phyloP scores from a whole-genome alignment of 768 basidiomycete species.

The Pulveroboletus frians region DNA sequence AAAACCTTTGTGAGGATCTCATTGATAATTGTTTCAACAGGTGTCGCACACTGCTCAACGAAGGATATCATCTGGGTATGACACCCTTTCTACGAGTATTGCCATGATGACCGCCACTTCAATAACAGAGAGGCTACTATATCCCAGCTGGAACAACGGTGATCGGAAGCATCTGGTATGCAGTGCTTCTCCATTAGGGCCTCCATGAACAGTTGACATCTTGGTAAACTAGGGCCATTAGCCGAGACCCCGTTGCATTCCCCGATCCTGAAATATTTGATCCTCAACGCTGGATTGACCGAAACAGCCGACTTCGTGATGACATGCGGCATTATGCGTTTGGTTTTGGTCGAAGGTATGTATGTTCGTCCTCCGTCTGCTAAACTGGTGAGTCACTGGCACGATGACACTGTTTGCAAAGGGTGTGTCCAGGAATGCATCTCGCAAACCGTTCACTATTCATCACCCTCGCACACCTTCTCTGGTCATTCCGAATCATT shows the following conservation, averaged over 20 bases:
- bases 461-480: slow-evolving; percentile 51
- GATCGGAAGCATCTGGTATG: slow-evolving; percentile 19
- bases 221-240: slow-evolving; percentile 38
- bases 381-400: too few relatives aligned
- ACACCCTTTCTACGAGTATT: background rate
- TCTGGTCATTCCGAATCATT: slow-evolving; percentile 57
- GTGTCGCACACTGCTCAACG: slow-evolving; percentile 61
- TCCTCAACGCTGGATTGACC: slow-evolving; percentile 50
- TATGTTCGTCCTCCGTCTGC: background rate
- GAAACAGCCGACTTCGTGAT: slow-evolving; percentile 40
- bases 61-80: too few relatives aligned
- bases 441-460: slow-evolving; percentile 50
- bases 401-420: slow-evolving; percentile 6
- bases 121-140: slow-evolving; percentile 12
- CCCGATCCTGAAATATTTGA: slow-evolving; percentile 54
- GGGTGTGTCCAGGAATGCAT: slow-evolving; percentile 60
- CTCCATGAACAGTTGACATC: background rate
- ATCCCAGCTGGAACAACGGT: slow-evolving; percentile 25
- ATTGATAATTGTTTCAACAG: background rate
- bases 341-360: slow-evolving; percentile 46
- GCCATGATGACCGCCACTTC: slow-evolving; percentile 11
- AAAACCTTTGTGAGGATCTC: too few relatives aligned
- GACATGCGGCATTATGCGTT: slow-evolving; percentile 47
- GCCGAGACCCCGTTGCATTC: slow-evolving; percentile 51
- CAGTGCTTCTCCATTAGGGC: too few relatives aligned